Evolutionary conservation across 306 rosid species (phyloP).

Genomic region (Dicorynia guianensis): DNA sequence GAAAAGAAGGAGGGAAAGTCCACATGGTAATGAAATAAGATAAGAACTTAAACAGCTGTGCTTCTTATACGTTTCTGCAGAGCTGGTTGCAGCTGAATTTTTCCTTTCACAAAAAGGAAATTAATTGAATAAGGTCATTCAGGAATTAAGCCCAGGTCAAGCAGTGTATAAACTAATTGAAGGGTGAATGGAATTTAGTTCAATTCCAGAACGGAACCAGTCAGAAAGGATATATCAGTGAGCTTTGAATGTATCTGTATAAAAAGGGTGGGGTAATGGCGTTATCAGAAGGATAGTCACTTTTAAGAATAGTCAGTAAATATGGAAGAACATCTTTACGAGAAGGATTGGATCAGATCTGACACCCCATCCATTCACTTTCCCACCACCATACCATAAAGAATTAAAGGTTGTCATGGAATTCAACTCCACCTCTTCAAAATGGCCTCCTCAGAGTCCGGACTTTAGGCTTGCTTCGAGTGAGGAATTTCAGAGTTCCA

Average conservation of each 20-base stretch:
- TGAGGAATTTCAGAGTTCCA: slow-evolving; percentile 58
- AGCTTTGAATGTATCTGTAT: slow-evolving; percentile 36
- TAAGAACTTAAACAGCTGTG: slow-evolving; percentile 20
- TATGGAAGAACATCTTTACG: slow-evolving; percentile 52
- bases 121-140: background rate
- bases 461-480: slow-evolving; percentile 54
- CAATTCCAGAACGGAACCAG: slow-evolving; percentile 29
- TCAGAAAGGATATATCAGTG: slow-evolving; percentile 14
- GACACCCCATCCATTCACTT: slow-evolving; percentile 59
- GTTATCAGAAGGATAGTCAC: slow-evolving; percentile 31
- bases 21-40: slow-evolving; percentile 21
- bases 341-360: slow-evolving; percentile 66
- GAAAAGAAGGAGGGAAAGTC: slow-evolving; percentile 13
- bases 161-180: background rate
- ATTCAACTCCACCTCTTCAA: slow-evolving; percentile 57
- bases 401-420: slow-evolving; percentile 50
- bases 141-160: slow-evolving; percentile 1
- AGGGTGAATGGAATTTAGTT: slow-evolving; percentile 38
- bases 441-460: slow-evolving; percentile 62
- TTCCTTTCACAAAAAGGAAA: slow-evolving; percentile 20
- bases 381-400: slow-evolving; percentile 50
- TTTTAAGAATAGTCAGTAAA: slow-evolving; percentile 45
- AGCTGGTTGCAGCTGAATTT: slow-evolving; percentile 32
- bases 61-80: background rate
- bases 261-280: slow-evolving; percentile 38